These are phyloP conservation scores for Penicillium sp. DNA, from an alignment of 2,329 filamentous ascomycete genomes.

Conservation along the genomic window DNA sequence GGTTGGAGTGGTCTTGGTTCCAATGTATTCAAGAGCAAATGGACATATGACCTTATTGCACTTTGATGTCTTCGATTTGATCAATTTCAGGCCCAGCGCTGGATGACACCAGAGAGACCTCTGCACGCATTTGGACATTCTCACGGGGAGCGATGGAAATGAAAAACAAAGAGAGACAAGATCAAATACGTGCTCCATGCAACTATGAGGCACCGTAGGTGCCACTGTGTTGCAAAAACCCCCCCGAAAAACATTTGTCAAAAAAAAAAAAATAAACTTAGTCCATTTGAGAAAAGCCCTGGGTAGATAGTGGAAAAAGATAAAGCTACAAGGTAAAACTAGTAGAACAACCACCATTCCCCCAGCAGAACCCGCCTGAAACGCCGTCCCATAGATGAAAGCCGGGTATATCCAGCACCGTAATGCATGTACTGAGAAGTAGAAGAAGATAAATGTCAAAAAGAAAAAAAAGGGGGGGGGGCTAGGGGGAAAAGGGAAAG, in stretches of 20 bases:
- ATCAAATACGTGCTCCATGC: not conserved
- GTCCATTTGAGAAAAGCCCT: not conserved
- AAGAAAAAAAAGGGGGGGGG: not conserved
- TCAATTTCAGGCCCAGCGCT: no score
- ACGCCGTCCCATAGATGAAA: slow-evolving; percentile 40
- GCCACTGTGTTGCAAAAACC: not conserved
- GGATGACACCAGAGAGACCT: no score
- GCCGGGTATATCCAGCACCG: slow-evolving; percentile 47
- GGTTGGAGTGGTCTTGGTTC: no score
- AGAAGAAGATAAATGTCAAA: slow-evolving; percentile 23
- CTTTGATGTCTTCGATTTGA: no score
- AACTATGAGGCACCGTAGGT: no score
- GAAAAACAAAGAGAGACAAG: no score
- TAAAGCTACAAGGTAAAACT: not conserved
- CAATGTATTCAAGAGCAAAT: no score
- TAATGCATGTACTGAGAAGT: slow-evolving; percentile 38
- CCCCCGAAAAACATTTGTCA: no score
- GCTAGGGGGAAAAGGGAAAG: no score
- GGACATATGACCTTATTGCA: no score
- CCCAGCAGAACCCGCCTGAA: slow-evolving; percentile 13
- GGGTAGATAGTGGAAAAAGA: not conserved
- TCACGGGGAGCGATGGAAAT: no score
- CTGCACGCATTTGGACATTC: no score
- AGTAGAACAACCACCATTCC: slow-evolving; percentile 6
- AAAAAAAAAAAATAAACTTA: not conserved